Percentiles rank a stretch among this genome's conserved stretches.
Conservation (phyloP, 805 yeast species). For the fission yeast (Schizosaccharomyces pombe) region DNA sequence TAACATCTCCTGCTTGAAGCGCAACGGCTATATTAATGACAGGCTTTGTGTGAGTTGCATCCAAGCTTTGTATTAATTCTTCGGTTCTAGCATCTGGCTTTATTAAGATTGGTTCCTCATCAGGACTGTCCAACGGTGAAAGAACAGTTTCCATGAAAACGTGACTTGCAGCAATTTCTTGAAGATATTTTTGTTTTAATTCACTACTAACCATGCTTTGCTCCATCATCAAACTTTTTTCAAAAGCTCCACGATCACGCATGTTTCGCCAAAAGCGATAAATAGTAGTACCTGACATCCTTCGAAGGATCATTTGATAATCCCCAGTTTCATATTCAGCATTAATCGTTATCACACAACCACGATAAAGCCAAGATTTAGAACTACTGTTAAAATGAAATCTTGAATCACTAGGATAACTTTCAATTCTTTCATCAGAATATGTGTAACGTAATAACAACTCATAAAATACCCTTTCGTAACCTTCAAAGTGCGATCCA, state of each 20-base stretch:
- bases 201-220: background rate
- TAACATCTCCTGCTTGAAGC: background rate
- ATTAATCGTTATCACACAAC: constrained; percentile 1
- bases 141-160: background rate
- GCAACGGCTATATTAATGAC: background rate
- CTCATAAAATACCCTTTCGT: background rate
- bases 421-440: background rate
- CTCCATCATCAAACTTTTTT: too few relatives aligned
- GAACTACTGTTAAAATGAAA: background rate
- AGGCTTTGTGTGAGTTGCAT: background rate
- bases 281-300: background rate
- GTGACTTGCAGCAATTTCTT: background rate
- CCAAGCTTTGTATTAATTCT: background rate
- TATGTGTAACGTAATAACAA: background rate
- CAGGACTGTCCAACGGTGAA: background rate
- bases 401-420: background rate
- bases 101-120: background rate
- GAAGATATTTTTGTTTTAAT: background rate
- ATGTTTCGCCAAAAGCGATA: too few relatives aligned
- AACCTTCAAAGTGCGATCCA: background rate
- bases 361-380: background rate
- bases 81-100: background rate
- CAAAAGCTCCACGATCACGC: too few relatives aligned
- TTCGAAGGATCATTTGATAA: background rate
- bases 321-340: background rate